Conservation (phyloP, 352 stramenopile species). For the Globisporangium echinulatum region DNA sequence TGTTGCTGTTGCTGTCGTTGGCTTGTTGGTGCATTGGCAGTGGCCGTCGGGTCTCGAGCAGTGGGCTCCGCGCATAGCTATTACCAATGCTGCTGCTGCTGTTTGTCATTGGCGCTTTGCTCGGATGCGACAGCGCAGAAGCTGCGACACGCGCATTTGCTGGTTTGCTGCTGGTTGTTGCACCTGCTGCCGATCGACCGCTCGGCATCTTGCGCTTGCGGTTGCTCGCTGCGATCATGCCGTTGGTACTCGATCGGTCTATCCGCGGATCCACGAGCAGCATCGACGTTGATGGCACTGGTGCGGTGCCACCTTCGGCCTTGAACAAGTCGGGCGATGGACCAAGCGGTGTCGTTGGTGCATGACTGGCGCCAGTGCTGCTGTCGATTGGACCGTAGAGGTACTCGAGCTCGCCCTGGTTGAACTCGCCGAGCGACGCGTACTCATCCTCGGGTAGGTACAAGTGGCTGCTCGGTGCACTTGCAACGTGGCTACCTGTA, state of each 20-base stretch:
- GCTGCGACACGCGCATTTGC: background rate
- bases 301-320: constrained; percentile 3
- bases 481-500: background rate
- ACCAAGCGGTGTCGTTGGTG: background rate
- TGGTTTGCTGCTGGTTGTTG: constrained; percentile 4
- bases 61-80: background rate
- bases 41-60: background rate
- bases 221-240: constrained; percentile 15
- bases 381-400: constrained; percentile 55
- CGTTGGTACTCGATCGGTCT: constrained; percentile 22
- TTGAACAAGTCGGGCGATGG: constrained; percentile 23
- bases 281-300: constrained; percentile 7
- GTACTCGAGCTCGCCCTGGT: constrained; percentile 71
- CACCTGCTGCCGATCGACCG: background rate
- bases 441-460: constrained; percentile 60
- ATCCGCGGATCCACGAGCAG: constrained; percentile 24
- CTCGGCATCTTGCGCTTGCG: constrained; percentile 31
- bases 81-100: background rate
- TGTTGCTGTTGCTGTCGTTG: background rate
- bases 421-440: constrained; percentile 53
- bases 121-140: no score
- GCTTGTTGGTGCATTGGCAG: background rate
- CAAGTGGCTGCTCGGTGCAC: constrained; percentile 13
- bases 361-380: constrained; percentile 26
- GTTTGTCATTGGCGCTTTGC: background rate